These are phyloP conservation scores for Podila epigama DNA, from an alignment of 192 early-diverging fungal species.

Conservation along the genomic window DNA sequence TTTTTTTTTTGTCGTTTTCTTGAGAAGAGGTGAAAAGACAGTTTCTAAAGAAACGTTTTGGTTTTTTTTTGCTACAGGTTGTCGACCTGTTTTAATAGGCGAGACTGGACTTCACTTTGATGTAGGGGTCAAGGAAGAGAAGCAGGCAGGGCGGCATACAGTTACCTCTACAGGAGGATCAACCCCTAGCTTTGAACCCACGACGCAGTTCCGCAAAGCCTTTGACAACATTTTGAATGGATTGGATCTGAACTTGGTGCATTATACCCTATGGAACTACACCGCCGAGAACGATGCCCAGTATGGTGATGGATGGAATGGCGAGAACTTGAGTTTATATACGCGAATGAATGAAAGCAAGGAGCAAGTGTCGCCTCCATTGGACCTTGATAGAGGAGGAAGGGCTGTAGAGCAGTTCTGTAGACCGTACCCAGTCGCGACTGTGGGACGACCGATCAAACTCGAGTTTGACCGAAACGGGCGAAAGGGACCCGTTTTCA, in stretches of 20 bases:
- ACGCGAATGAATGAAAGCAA: neutral
- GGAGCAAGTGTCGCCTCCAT: neutral
- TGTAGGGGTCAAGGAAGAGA: constrained; percentile 16
- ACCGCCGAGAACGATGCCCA: constrained; percentile 51
- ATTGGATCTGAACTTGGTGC: constrained; percentile 49
- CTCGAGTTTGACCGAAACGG: constrained; percentile 25
- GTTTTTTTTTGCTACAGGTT: constrained; percentile 3
- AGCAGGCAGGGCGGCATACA: constrained; percentile 6
- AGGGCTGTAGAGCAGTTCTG: constrained; percentile 44
- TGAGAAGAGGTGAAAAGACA: too few species aligned
- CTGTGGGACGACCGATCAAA: constrained; percentile 16
- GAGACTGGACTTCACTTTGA: constrained; percentile 45
- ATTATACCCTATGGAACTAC: constrained; percentile 64
- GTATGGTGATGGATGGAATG: constrained; percentile 64
- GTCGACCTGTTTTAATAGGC: constrained; percentile 28
- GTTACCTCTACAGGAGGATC: neutral
- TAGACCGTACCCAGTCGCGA: constrained; percentile 34
- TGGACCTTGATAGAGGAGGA: constrained; percentile 18
- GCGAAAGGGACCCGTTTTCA: constrained; percentile 8
- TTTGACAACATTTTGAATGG: constrained; percentile 64
- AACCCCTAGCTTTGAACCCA: neutral
- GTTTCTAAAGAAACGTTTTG: neutral
- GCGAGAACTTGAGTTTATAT: constrained; percentile 60
- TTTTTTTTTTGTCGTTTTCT: neutral
- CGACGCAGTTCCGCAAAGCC: constrained; percentile 38